phyloP scores from a whole-genome alignment of 768 basidiomycete genomes.

The Lyophyllum shimeji region DNA sequence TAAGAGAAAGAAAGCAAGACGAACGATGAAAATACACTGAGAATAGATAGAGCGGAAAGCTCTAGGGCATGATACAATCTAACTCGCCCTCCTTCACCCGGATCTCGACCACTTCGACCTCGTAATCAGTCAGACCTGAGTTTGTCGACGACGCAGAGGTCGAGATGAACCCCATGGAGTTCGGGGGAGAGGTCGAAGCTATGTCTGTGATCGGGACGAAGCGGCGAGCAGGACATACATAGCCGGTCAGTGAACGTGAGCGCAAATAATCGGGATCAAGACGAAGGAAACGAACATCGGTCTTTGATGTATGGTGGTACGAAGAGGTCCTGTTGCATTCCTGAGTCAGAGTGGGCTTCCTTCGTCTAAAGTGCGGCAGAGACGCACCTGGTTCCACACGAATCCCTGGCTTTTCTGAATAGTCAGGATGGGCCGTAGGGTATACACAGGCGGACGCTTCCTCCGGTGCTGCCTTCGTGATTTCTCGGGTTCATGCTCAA shows the following conservation, averaged over 20 bases:
- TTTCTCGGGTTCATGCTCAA: conserved; percentile 61
- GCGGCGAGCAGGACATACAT: conserved; percentile 5
- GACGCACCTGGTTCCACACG: conserved; percentile 84
- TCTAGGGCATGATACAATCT: conserved; percentile 69
- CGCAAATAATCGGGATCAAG: conserved; percentile 14
- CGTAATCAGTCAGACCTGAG: conserved; percentile 70
- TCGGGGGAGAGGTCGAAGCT: conserved; percentile 81
- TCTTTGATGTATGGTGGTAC: conserved; percentile 90
- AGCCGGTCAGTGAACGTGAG: conserved; percentile 21
- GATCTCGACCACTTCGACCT: conserved; percentile 88
- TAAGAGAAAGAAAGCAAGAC: not conserved
- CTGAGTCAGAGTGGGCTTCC: conserved; percentile 1
- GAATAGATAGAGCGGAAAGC: not conserved
- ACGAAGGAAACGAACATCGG: conserved; percentile 62
- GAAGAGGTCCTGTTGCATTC: conserved; percentile 64
- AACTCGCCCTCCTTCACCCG: conserved; percentile 78
- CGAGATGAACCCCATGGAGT: conserved; percentile 62
- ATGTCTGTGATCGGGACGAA: conserved; percentile 50
- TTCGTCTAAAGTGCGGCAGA: not conserved
- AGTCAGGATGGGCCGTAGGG: conserved; percentile 80
- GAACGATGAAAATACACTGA: not conserved
- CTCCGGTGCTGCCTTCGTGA: conserved; percentile 48
- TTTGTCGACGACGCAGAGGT: conserved; percentile 68
- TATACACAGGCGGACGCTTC: conserved; percentile 56
- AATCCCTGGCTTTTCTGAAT: conserved; percentile 88